Percentiles rank a stretch among this genome's conserved stretches.
Conservation (phyloP, 1,284 basidiomycete species). For the Lignosus rhinocerotis region DNA sequence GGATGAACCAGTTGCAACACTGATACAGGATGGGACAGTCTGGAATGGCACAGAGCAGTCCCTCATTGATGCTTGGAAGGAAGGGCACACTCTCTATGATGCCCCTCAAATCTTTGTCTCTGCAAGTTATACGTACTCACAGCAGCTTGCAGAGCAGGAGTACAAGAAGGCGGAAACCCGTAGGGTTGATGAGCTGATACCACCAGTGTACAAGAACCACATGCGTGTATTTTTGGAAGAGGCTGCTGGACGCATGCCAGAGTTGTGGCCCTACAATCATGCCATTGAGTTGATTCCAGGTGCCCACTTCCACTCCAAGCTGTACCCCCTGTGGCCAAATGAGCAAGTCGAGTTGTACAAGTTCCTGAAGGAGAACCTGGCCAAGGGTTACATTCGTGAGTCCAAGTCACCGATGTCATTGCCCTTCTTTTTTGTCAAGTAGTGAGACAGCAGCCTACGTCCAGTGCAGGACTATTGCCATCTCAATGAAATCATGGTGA, state of each 20-base stretch:
- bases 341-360: slow-evolving; percentile 1
- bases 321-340: slow-evolving; percentile 2
- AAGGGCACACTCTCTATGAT: background rate
- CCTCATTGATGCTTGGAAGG: background rate
- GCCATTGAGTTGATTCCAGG: slow-evolving; percentile 4
- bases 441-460: slow-evolving; percentile 39
- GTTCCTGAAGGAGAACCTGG: slow-evolving; percentile 35
- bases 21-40: background rate
- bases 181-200: too few species aligned
- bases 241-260: background rate
- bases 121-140: background rate
- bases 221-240: too few species aligned
- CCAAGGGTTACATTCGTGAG: slow-evolving; percentile 21
- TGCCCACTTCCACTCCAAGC: background rate
- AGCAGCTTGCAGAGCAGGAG: background rate
- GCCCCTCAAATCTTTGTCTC: background rate
- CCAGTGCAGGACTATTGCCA: slow-evolving; percentile 33
- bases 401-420: slow-evolving; percentile 32
- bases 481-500: slow-evolving; percentile 32
- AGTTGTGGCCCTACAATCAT: slow-evolving; percentile 2
- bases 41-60: background rate
- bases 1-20: background rate
- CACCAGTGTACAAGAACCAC: too few species aligned
- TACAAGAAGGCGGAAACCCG: background rate
- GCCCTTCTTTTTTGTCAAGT: slow-evolving; percentile 42